Percentiles rank a stretch among this genome's conserved stretches.
phyloP scores from a whole-genome alignment of 306 rosid species.

The Hylodesmum podocarpum region DNA sequence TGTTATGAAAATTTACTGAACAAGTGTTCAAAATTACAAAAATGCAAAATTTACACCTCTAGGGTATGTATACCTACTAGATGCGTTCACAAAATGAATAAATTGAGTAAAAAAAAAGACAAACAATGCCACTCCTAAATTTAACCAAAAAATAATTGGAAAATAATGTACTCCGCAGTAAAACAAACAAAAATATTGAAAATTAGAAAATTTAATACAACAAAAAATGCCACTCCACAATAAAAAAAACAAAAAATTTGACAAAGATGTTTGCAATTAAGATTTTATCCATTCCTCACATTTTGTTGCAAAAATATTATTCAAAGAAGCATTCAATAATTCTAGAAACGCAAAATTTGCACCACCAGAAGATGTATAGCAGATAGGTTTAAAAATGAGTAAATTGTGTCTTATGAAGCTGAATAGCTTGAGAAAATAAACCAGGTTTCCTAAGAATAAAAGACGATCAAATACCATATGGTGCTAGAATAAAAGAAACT shows the following conservation, averaged over 20 bases:
- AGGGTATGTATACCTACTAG: background rate
- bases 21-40: background rate
- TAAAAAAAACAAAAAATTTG: background rate
- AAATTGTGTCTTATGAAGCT: background rate
- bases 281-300: background rate
- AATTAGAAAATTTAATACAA: background rate
- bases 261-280: background rate
- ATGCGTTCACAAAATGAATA: background rate
- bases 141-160: background rate
- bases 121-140: background rate
- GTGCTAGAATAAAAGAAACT: background rate
- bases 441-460: background rate
- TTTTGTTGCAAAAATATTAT: background rate
- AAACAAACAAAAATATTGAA: background rate
- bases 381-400: background rate
- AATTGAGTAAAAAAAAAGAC: background rate
- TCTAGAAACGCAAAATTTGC: background rate
- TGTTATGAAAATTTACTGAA: background rate
- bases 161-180: background rate
- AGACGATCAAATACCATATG: background rate
- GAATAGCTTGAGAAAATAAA: constrained; percentile 5
- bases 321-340: background rate
- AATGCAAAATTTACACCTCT: background rate
- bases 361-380: background rate
- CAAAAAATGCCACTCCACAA: background rate